These are phyloP conservation scores for Capsicum chinense DNA, from an alignment of 257 asterid species.

Conservation along the genomic window DNA sequence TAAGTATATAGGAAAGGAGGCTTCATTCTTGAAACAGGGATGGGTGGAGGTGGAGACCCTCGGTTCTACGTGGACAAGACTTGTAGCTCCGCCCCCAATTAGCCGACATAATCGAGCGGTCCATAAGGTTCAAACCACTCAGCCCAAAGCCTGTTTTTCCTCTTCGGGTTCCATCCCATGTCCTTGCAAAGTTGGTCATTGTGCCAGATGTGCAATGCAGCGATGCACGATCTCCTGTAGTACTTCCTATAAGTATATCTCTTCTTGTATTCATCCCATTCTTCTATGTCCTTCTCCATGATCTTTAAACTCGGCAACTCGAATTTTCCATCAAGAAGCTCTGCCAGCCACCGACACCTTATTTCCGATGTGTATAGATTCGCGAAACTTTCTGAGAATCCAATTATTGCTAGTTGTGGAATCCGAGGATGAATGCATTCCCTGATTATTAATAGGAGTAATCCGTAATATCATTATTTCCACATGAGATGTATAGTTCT, in stretches of 20 bases:
- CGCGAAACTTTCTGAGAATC: slow-evolving; percentile 51
- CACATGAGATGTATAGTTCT: not conserved
- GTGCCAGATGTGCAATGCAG: slow-evolving; percentile 50
- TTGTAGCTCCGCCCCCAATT: not conserved
- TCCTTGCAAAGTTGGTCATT: slow-evolving; percentile 61
- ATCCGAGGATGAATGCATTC: slow-evolving; percentile 54
- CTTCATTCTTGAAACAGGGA: not conserved
- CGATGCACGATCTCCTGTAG: slow-evolving; percentile 49
- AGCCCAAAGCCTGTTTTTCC: slow-evolving; percentile 48
- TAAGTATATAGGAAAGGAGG: not conserved
- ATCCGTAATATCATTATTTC: not conserved
- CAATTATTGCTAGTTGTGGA: slow-evolving; percentile 59
- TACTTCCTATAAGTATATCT: slow-evolving; percentile 40
- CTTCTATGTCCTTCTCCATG: slow-evolving; percentile 49
- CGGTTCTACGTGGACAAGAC: no score
- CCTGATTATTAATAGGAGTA: slow-evolving; percentile 33
- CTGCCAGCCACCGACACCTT: slow-evolving; percentile 52
- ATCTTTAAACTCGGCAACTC: slow-evolving; percentile 51
- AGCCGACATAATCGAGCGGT: slow-evolving; percentile 44
- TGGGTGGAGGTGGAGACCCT: not conserved
- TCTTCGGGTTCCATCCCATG: slow-evolving; percentile 53
- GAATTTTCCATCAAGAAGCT: slow-evolving; percentile 52
- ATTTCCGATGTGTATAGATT: slow-evolving; percentile 54
- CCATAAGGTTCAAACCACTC: slow-evolving; percentile 61
- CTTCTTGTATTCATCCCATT: slow-evolving; percentile 53